A percentile compares a stretch with the other conserved stretches of the same genome.
These are phyloP conservation scores for Tulasnella sp. DNA, from an alignment of 768 basidiomycete species.

Conservation along the genomic window DNA sequence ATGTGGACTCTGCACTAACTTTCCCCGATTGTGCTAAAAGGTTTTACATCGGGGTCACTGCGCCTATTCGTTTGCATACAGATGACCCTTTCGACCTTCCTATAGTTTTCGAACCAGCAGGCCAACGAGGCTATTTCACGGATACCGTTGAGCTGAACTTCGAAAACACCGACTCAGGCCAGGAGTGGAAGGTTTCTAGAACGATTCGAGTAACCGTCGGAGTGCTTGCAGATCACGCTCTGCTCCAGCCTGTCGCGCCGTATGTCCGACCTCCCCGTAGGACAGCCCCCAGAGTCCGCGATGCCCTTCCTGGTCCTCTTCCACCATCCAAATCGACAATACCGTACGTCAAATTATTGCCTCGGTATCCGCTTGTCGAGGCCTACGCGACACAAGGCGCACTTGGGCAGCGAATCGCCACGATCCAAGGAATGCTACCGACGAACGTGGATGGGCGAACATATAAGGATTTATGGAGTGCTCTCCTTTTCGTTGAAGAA, in stretches of 20 bases:
- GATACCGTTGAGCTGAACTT: slow-evolving; percentile 17
- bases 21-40: too few relatives aligned
- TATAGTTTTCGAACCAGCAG: not conserved
- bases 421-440: slow-evolving; percentile 4
- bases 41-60: not conserved
- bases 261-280: slow-evolving; percentile 38
- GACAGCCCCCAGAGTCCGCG: slow-evolving; percentile 20
- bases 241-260: slow-evolving; percentile 40
- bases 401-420: not conserved
- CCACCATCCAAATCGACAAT: not conserved
- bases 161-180: not conserved
- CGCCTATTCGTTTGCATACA: not conserved
- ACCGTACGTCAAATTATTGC: not conserved
- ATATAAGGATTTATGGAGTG: slow-evolving; percentile 43
- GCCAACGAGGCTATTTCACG: slow-evolving; percentile 12
- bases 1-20: too few relatives aligned
- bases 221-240: slow-evolving; percentile 37
- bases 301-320: not conserved
- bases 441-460: not conserved
- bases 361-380: not conserved
- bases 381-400: not conserved
- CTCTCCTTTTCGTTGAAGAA: slow-evolving; percentile 53
- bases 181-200: slow-evolving; percentile 12
- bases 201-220: slow-evolving; percentile 12
- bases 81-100: not conserved